These are phyloP conservation scores for Phytophthora pluvialis DNA, from an alignment of 352 stramenopile genomes.

Conservation along the genomic window DNA sequence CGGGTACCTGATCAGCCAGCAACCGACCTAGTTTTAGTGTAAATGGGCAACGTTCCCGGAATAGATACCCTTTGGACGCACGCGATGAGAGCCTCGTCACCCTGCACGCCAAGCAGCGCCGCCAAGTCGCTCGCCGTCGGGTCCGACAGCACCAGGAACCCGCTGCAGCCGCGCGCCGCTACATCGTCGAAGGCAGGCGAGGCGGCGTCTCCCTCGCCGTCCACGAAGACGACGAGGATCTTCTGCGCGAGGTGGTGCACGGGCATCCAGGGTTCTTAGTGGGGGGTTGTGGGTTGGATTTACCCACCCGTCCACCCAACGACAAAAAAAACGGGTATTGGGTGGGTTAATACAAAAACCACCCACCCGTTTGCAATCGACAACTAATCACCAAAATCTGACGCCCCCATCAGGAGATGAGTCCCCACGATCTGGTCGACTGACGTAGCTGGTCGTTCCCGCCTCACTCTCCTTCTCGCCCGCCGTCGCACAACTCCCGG, in stretches of 20 bases:
- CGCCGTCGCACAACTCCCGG: constrained; percentile 4
- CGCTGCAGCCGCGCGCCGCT: constrained; percentile 54
- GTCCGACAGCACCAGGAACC: constrained; percentile 55
- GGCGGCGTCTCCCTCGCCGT: constrained; percentile 21
- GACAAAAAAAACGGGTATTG: too few species aligned
- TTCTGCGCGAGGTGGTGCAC: constrained; percentile 55
- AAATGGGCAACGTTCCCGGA: neutral
- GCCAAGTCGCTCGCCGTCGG: constrained; percentile 32
- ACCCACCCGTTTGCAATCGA: too few species aligned
- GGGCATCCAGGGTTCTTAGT: too few species aligned
- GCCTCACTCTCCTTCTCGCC: constrained; percentile 16
- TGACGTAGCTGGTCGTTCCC: constrained; percentile 13
- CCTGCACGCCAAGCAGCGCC: constrained; percentile 47
- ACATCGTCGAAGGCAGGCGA: constrained; percentile 48
- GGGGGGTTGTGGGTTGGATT: too few species aligned
- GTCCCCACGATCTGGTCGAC: constrained; percentile 8
- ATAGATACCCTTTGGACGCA: constrained; percentile 29
- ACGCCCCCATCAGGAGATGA: constrained; percentile 18
- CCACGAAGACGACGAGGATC: constrained; percentile 61
- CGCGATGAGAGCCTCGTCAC: constrained; percentile 29
- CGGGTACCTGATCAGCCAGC: constrained; percentile 47
- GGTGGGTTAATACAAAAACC: too few species aligned
- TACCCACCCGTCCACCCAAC: too few species aligned
- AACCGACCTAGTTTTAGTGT: neutral
- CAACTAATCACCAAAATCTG: too few species aligned